Evolutionary conservation across 2,329 filamentous ascomycete genomes (phyloP).

Genomic region (Diaporthe sp.): DNA sequence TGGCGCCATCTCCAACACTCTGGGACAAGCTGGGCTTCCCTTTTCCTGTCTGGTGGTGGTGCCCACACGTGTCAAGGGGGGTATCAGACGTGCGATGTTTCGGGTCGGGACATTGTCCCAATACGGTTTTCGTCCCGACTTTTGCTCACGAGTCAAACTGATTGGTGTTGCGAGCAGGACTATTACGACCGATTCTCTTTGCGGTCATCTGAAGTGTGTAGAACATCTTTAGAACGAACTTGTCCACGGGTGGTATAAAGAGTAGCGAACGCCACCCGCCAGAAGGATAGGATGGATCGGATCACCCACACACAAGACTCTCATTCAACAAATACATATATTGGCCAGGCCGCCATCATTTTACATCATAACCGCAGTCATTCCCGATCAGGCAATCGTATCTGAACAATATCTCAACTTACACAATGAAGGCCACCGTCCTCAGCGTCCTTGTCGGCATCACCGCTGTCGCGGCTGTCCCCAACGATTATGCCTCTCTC

Average conservation of each 20-base stretch:
- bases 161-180: conserved; percentile 9
- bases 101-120: conserved; percentile 29
- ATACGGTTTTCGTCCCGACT: conserved; percentile 29
- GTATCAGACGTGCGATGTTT: conserved; percentile 26
- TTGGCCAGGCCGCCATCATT: conserved; percentile 10
- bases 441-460: conserved; percentile 32
- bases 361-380: not conserved
- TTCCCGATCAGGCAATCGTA: not conserved
- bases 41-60: not conserved
- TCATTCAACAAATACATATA: not conserved
- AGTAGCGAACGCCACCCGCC: not conserved
- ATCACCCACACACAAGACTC: not conserved
- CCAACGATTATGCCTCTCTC: conserved; percentile 28
- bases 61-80: conserved; percentile 27
- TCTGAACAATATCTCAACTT: not conserved
- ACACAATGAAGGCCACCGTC: conserved; percentile 36
- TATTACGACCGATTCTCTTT: not conserved
- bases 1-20: not conserved
- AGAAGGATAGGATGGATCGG: conserved; percentile 5
- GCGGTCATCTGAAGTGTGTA: conserved; percentile 7
- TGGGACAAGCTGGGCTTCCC: conserved; percentile 4
- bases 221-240: conserved; percentile 17
- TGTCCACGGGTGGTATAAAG: conserved; percentile 2
- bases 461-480: conserved; percentile 32
- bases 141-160: conserved; percentile 21